phyloP scores from a whole-genome alignment of 257 asterid genomes.

The Lavandula angustifolia region DNA sequence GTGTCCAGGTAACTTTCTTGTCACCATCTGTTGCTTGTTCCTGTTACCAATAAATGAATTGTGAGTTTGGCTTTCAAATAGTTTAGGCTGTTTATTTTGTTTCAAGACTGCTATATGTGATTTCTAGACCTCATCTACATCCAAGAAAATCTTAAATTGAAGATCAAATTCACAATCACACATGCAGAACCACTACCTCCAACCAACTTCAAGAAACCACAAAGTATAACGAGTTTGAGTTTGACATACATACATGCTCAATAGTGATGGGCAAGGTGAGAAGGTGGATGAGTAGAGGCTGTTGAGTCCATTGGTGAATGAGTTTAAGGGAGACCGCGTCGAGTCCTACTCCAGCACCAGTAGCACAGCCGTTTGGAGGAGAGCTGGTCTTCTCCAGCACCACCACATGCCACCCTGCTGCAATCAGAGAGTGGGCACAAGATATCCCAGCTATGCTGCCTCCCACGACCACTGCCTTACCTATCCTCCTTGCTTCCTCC shows the following conservation, averaged over 20 bases:
- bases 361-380: slow-evolving; percentile 61
- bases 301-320: slow-evolving; percentile 52
- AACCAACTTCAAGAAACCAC: neutral
- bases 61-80: neutral
- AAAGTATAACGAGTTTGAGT: neutral
- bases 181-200: too few relatives aligned
- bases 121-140: neutral
- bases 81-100: neutral
- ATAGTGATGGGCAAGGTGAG: slow-evolving; percentile 54
- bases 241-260: slow-evolving; percentile 75
- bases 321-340: slow-evolving; percentile 50
- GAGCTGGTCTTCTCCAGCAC: slow-evolving; percentile 67
- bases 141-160: neutral
- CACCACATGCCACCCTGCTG: slow-evolving; percentile 79
- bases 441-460: slow-evolving; percentile 85
- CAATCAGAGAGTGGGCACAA: slow-evolving; percentile 62
- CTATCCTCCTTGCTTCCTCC: slow-evolving; percentile 31
- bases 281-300: slow-evolving; percentile 43
- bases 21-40: slow-evolving; percentile 61
- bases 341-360: slow-evolving; percentile 84
- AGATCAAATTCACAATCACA: neutral
- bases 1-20: slow-evolving; percentile 49
- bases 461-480: slow-evolving; percentile 73
- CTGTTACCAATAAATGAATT: slow-evolving; percentile 37
- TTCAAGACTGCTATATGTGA: neutral